Base-by-base conservation (phyloP, 371 early-diverging fungal species). In the Coemansia sp. region DNA sequence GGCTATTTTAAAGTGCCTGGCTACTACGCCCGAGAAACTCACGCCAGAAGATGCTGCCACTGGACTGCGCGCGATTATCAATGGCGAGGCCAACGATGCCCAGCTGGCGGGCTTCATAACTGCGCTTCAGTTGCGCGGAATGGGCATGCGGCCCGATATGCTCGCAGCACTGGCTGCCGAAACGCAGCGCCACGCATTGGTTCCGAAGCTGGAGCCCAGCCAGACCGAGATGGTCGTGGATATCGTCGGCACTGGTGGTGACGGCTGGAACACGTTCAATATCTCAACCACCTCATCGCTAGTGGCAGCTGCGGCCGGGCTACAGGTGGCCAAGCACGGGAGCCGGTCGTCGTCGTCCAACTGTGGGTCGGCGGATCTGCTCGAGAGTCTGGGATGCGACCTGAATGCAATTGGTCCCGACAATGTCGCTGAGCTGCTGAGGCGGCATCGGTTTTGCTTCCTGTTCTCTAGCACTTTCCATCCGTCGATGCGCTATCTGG, bases 221-320 rank as follows among this genome's bases (percentile, higher is more conserved):
- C 77, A 81, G 43, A 71, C 78, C 18, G 67, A 64, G 18, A 37
- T 64, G 12, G 72, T 93, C 0, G 87, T 89, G 5, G 98, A 98
- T 77, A 94, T 96, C 72, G 98, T 98, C 2, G 98, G 98, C 3
- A 98, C 98, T 5, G 98, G 98, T 24, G 98, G 98, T n/a, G 98
- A 98, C 77, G 96, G 95, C 8, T 91, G 92, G 74, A 85, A 97
- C 69, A 98, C 98, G 10, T 97, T 95, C 70, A 98, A 98, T 72
- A 96, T 95, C 8, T 92, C 92, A 2, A 97, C 98, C 0, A 91
- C 97, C 0, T 86, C 95, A 5, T 90, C 91, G 18, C 83, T 98
- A 40, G 91, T 98, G 0, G 92, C 90, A 8, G 96, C 98, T 2
- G 95, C 94, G 32, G 94, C 94, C 1, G 96, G 97, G n/a, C 84